A percentile compares a stretch with the other conserved stretches of the same genome.
These are phyloP conservation scores for Chytriomyces hyalinus DNA, from an alignment of 192 early-diverging fungal genomes.

Conservation along the genomic window DNA sequence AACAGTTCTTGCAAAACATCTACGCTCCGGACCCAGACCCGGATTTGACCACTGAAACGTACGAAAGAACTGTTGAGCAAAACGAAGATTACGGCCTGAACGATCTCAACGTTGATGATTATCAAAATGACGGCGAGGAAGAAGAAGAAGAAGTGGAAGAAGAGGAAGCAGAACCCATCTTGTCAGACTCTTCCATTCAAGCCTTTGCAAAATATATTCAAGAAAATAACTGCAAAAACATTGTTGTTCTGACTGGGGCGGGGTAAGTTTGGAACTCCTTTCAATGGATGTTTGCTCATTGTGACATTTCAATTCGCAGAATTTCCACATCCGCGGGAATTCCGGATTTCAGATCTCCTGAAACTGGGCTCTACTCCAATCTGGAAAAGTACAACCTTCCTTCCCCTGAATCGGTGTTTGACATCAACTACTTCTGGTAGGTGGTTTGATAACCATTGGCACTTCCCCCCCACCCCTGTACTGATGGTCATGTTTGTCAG, in stretches of 20 bases:
- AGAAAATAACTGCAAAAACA: slow-evolving; percentile 48
- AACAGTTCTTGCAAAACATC: no score
- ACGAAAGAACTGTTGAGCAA: no score
- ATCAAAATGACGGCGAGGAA: background rate
- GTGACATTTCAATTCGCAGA: slow-evolving; percentile 30
- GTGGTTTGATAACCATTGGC: background rate
- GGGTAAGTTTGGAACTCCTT: slow-evolving; percentile 42
- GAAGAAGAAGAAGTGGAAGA: background rate
- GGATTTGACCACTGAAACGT: no score
- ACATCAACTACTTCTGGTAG: slow-evolving; percentile 78
- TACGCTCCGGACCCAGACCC: no score
- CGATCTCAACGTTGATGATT: no score
- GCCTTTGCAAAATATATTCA: slow-evolving; percentile 48
- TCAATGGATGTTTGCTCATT: slow-evolving; percentile 47
- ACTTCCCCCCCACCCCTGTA: background rate
- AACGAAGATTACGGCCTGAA: no score
- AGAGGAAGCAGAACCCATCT: background rate
- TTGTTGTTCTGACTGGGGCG: slow-evolving; percentile 88
- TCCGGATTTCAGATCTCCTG: slow-evolving; percentile 89
- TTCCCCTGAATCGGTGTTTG: slow-evolving; percentile 91
- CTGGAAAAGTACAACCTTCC: slow-evolving; percentile 84
- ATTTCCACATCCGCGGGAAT: slow-evolving; percentile 66
- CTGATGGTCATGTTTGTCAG: slow-evolving; percentile 29
- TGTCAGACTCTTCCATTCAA: slow-evolving; percentile 36
- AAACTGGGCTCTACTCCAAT: slow-evolving; percentile 89